Base-by-base conservation (phyloP, 768 basidiomycete genomes). In the Russula sp. region DNA sequence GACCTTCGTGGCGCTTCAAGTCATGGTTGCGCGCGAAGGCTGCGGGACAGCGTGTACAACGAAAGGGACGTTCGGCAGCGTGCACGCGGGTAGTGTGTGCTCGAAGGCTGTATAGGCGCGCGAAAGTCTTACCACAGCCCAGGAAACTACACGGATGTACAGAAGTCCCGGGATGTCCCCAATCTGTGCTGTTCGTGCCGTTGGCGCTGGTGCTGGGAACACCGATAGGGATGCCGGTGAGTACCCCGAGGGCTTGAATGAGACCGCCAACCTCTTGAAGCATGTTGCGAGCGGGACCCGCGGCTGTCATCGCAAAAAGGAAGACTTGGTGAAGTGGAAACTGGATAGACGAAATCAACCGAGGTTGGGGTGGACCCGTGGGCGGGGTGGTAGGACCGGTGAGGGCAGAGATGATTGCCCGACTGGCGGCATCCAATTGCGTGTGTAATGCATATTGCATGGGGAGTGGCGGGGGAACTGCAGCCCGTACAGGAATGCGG, bases 21-120 rank as follows among this genome's bases (percentile, higher is more conserved):
- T 91, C 90, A 67, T 91, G 89, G 66, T 87, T 89, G 54, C 90
- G 82, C 4, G 85, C 84, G 73, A 92, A 92, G 18, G 87, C 87
- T 5, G 88, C 88, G 7, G 89, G 85, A 63, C 90, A 92, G 4
- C 75, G 72, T 1, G 71, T 75, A 68, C 90, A 90, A 18, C 82
- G 80, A 73, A 80, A 87, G 0, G 89, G 88, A 10, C 88, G 83
- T 67, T 87, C 83, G 0, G 78, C 72, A 3, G 86, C 78, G 69
- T 91, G 89, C 34, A 83, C 73, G 44, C 84, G 84, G 69, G 89
- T 48, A 22, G 46, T 84, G 73, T 92, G 90, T 3, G 83, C 80
- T 6, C 89, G 87, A 9, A 92, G 80, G 67, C 78, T 82, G 73
- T 84, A 88, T 14, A 90, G 78, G 13, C 86, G 83, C 52, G 84